phyloP scores from a whole-genome alignment of 1,139 yeast genomes.

The Hanseniaspora uvarum region DNA sequence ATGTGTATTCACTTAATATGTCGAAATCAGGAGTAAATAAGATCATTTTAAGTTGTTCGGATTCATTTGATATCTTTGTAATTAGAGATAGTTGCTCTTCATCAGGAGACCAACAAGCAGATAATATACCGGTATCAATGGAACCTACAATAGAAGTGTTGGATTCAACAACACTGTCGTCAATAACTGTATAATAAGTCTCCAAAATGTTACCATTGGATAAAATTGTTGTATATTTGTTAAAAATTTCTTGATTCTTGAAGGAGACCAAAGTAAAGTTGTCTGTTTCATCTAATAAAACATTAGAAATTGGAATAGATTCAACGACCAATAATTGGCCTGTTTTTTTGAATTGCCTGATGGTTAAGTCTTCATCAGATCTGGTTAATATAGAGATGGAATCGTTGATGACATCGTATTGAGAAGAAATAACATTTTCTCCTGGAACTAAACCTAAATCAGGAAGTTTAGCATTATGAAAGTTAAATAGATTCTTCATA shows the following conservation, averaged over 20 bases:
- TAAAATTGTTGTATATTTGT: constrained; percentile 53
- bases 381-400: constrained; percentile 12
- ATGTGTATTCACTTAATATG: constrained; percentile 55
- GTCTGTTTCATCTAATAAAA: constrained; percentile 38
- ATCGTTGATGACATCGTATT: constrained; percentile 69
- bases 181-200: constrained; percentile 47
- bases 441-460: constrained; percentile 37
- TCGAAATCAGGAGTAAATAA: constrained; percentile 70
- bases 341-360: constrained; percentile 50
- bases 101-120: constrained; percentile 85
- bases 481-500: constrained; percentile 51
- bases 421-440: constrained; percentile 35
- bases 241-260: constrained; percentile 54
- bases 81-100: constrained; percentile 72
- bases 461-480: constrained; percentile 47
- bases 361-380: constrained; percentile 49
- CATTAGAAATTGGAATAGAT: constrained; percentile 35
- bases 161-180: constrained; percentile 26
- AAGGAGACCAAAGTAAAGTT: constrained; percentile 40
- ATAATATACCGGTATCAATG: constrained; percentile 62
- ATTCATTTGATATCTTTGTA: constrained; percentile 40
- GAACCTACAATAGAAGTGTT: constrained; percentile 51
- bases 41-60: constrained; percentile 37
- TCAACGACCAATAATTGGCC: constrained; percentile 42
- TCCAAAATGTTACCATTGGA: constrained; percentile 59